Conservation (phyloP, 2,329 filamentous ascomycete species). For the Pseudopithomyces chartarum region DNA sequence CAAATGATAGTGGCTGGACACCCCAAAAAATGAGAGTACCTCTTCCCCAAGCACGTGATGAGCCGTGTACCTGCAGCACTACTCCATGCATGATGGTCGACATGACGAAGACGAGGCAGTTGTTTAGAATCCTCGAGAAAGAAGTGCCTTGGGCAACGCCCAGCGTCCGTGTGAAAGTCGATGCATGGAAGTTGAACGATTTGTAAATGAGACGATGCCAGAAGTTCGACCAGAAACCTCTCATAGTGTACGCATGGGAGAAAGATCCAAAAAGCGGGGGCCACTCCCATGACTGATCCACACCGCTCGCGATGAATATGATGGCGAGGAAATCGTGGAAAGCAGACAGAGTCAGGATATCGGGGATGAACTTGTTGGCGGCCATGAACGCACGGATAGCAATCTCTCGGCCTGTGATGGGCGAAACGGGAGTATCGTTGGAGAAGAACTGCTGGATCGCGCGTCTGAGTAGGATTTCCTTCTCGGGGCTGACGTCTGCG, state of each 20-base stretch:
- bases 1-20: slow-evolving; percentile 8
- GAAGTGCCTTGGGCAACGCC: slow-evolving; percentile 2
- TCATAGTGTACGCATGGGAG: slow-evolving; percentile 1
- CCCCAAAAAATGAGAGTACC: slow-evolving; percentile 5
- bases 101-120: slow-evolving; percentile 6
- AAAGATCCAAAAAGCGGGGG: slow-evolving; percentile 6
- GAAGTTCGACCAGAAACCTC: slow-evolving; percentile 8
- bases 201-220: slow-evolving; percentile 11
- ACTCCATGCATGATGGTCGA: slow-evolving; percentile 7
- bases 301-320: neutral
- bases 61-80: neutral
- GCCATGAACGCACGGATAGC: slow-evolving; percentile 1
- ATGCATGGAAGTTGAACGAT: slow-evolving; percentile 9
- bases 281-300: slow-evolving; percentile 9
- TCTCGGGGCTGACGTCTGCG: neutral
- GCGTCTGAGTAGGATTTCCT: neutral
- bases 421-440: neutral
- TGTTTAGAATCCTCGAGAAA: slow-evolving; percentile 2
- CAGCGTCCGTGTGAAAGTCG: neutral
- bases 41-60: slow-evolving; percentile 4
- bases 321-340: slow-evolving; percentile 8
- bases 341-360: neutral
- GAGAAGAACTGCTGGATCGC: neutral
- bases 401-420: slow-evolving; percentile 1
- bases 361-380: slow-evolving; percentile 6